Base-by-base conservation (phyloP, 768 basidiomycete genomes). In the Serpula lacrymans region DNA sequence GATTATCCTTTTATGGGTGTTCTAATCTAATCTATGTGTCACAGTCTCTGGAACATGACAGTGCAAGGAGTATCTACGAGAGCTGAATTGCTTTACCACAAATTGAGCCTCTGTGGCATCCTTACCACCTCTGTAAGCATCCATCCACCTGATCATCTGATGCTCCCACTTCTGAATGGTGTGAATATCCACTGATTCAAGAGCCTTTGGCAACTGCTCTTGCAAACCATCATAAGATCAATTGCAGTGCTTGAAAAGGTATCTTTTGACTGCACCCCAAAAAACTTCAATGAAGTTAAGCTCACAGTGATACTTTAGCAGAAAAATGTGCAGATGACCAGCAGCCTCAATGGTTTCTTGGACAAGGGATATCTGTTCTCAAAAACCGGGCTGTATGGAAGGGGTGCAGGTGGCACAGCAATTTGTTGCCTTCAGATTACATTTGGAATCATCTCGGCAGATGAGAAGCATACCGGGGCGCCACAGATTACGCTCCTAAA, bases 371-470 rank as follows among this genome's bases (percentile, higher is more conserved):
- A 39, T 46, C 39, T 58, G 49, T 21, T 34, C 50, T 35, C 24
- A 23, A 29, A 61, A 59, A 42, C 59, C 59, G 2, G 46, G 43
- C 34, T 60, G 55, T 10, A 17, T n/a, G 17, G 41, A 35, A 3
- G 62, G 56, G 5, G 65, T 50, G 8, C 47, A 52, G 21, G 48
- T 37, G 2, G 45, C n/a, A 50, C 64, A 68, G 45, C 67, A 69
- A 23, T 12, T 16, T 22, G 36, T n/a, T 9, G 33, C 7, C 4
- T 20, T 40, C 24, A n/a, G n/a, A n/a, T n/a, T n/a, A n/a, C n/a
- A n/a, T n/a, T n/a, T n/a, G n/a, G n/a, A n/a, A 6, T 46, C 32
- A n/a, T n/a, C n/a, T n/a, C n/a, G n/a, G 23, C 60, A 63, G 27
- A 38, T 32, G 34, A 28, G 41, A 7, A 31, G 36, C 3, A 57